Percentiles rank a stretch among this genome's conserved stretches.
Evolutionary conservation across 495 filamentous ascomycete species (phyloP).

Genomic region (Penicillium simplicissimum): DNA sequence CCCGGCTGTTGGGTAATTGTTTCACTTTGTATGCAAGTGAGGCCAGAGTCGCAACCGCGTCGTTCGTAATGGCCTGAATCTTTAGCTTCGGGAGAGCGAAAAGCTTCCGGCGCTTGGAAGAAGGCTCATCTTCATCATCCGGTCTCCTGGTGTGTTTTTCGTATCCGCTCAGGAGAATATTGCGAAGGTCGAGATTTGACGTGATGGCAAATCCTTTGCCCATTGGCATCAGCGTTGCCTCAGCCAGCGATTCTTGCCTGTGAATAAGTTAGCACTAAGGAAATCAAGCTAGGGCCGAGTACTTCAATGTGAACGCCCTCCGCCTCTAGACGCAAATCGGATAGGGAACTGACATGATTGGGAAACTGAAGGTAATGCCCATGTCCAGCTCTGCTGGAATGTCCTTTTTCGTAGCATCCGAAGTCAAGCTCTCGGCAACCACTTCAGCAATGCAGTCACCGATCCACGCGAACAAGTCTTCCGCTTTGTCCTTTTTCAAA

Average conservation of each 20-base stretch:
- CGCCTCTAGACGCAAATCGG: neutral
- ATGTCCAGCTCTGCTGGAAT: conserved; percentile 62
- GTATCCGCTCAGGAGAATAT: conserved; percentile 68
- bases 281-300: neutral
- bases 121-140: conserved; percentile 47
- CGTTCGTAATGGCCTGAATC: conserved; percentile 79
- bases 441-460: conserved; percentile 74
- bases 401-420: conserved; percentile 43
- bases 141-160: conserved; percentile 54
- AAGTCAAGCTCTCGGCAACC: conserved; percentile 54
- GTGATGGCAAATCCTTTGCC: conserved; percentile 84
- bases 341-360: conserved; percentile 63
- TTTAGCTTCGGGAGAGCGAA: conserved; percentile 62
- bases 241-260: conserved; percentile 72
- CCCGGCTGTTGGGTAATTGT: conserved; percentile 65
- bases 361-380: conserved; percentile 86
- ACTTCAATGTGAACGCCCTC: neutral
- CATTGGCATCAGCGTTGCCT: conserved; percentile 82
- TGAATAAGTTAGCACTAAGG: conserved; percentile 15
- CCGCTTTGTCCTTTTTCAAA: conserved; percentile 73
- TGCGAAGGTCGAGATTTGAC: conserved; percentile 68
- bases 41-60: conserved; percentile 76
- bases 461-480: conserved; percentile 78
- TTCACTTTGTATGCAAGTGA: conserved; percentile 69
- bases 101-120: conserved; percentile 46